Conservation (phyloP, 2,329 filamentous ascomycete genomes). For the Onygena corvina region DNA sequence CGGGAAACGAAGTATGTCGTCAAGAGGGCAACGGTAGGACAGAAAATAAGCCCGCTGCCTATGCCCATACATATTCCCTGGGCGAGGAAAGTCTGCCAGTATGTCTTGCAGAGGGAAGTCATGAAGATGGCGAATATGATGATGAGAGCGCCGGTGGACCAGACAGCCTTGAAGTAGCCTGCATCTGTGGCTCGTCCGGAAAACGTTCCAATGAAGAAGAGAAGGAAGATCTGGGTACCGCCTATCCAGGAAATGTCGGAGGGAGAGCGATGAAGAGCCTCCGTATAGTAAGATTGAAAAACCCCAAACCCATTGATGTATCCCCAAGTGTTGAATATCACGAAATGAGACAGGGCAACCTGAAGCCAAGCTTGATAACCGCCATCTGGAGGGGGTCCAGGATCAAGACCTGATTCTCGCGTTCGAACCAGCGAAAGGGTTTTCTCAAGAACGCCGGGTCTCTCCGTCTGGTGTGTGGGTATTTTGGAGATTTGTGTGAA, state of each 20-base stretch:
- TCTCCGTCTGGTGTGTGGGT: background rate
- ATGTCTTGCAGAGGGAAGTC: constrained; percentile 37
- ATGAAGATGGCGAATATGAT: constrained; percentile 41
- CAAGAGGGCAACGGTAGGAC: constrained; percentile 43
- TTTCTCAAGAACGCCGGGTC: constrained; percentile 15
- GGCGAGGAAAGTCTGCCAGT: constrained; percentile 39
- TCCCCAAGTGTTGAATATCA: constrained; percentile 48
- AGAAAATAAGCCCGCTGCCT: constrained; percentile 45
- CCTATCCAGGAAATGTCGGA: constrained; percentile 44
- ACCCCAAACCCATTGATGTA: constrained; percentile 45
- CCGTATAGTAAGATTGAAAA: constrained; percentile 44
- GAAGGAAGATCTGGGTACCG: constrained; percentile 40
- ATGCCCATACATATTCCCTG: constrained; percentile 49
- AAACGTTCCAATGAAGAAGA: constrained; percentile 41
- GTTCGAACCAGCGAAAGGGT: constrained; percentile 30
- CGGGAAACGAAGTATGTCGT: constrained; percentile 51
- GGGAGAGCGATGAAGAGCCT: constrained; percentile 31
- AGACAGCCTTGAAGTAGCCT: constrained; percentile 38
- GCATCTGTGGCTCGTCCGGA: constrained; percentile 43
- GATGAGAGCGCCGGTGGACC: constrained; percentile 35
- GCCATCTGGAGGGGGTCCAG: constrained; percentile 38
- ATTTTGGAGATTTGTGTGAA: constrained; percentile 2
- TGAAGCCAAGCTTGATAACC: constrained; percentile 46
- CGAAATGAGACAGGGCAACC: constrained; percentile 40
- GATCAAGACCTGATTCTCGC: constrained; percentile 26